Evolutionary conservation across 495 filamentous ascomycete genomes (phyloP), one percentile per base, ranked within the genome.

Genomic region (Margaritispora aquatica): DNA sequence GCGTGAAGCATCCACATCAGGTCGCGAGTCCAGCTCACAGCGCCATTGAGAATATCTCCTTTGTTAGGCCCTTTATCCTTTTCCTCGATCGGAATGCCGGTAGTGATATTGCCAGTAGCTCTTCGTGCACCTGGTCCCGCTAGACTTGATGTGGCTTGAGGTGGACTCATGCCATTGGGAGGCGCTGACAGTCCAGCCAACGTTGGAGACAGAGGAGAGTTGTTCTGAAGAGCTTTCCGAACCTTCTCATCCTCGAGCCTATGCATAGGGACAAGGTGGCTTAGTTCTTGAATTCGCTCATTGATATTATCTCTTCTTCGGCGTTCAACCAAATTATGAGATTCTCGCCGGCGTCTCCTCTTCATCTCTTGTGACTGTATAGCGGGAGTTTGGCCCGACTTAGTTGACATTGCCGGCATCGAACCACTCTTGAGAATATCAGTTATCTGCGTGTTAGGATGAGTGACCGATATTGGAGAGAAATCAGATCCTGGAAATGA

Each of bases 41-140:
- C 88, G 26, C 94, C 94, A 69, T 97, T 97, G 55, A 98, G 84
- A 54, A 98, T 97, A 68, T 98, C 94, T 44, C 94, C 94, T 74
- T 98, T 98, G 78, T 97, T 97, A 0, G 94, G 94, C 0, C 95
- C 95, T 63, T 97, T 97, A 73, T 98, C 94, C 65, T 97, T 98
- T 61, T 98, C 94, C 65, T 98, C 94, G 26, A 93, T 83, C 0
- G 92, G 89, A 34, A 96, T 79, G 21, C 93, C 91, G 59, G 91
- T 88, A 2, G 90, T 95, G 59, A 97, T 96, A 67, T 87, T 94
- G 29, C 92, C 92, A 7, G 80, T 74, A 19, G 94, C 94, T 51
- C 94, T 83, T 58, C 92, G 84, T 15, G 89, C 94, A 47, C 90
- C 89, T 29, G 80, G 80, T 1, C 90, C 93, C 15, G 92, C 94